Evolutionary conservation across 2,329 filamentous ascomycete species (phyloP).

Genomic region (Colletotrichum magnum): DNA sequence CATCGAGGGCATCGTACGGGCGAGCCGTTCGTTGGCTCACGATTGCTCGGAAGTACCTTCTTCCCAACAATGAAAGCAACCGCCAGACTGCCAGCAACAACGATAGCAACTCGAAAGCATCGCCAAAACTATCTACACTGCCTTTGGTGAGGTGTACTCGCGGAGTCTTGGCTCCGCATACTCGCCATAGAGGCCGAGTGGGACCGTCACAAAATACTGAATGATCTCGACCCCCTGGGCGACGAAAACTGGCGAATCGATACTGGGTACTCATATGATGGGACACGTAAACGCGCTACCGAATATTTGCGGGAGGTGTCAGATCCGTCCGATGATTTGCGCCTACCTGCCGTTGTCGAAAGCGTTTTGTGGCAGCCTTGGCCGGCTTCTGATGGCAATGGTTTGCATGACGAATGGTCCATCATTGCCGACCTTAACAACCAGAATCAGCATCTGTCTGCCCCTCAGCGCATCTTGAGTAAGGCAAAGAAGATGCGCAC

Average conservation of each 20-base stretch:
- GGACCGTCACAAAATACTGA: neutral
- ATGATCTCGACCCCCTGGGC: slow-evolving; percentile 1
- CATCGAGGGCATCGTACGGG: too few relatives aligned
- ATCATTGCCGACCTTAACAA: neutral
- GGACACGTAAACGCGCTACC: too few relatives aligned
- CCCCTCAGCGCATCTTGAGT: too few relatives aligned
- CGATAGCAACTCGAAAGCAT: too few relatives aligned
- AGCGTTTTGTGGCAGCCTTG: neutral
- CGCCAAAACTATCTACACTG: neutral
- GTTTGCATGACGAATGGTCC: neutral
- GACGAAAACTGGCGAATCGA: slow-evolving; percentile 45
- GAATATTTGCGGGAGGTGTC: neutral
- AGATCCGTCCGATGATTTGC: neutral
- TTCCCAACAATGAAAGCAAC: too few relatives aligned
- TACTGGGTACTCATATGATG: neutral
- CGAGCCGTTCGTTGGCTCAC: too few relatives aligned
- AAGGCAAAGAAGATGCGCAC: too few relatives aligned
- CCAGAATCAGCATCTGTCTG: neutral
- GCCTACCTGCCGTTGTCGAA: neutral
- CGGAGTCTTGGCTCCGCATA: neutral
- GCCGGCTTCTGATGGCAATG: neutral
- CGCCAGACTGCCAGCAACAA: too few relatives aligned
- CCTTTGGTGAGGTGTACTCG: neutral
- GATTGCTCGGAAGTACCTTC: too few relatives aligned
- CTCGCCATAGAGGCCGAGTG: neutral